These are phyloP conservation scores for Calocera cornea DNA, from an alignment of 768 basidiomycete genomes.

Conservation along the genomic window DNA sequence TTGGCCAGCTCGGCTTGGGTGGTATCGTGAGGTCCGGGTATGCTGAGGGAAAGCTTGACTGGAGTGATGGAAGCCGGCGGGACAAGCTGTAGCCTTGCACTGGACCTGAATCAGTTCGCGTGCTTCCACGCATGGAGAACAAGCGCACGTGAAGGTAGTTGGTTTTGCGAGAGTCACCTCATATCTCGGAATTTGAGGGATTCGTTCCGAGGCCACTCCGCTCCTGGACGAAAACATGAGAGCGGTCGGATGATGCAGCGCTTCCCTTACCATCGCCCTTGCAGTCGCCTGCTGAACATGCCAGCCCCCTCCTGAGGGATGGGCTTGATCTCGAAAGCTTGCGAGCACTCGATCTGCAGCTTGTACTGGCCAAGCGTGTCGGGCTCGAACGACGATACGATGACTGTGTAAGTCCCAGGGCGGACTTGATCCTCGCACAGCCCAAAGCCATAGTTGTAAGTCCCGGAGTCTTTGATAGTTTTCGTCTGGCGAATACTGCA, in stretches of 20 bases:
- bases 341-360: constrained; percentile 48
- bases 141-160: background rate
- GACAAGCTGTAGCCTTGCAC: background rate
- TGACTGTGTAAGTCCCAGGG: constrained; percentile 71
- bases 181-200: background rate
- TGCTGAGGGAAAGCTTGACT: background rate
- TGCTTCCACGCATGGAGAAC: no score
- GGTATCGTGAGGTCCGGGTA: background rate
- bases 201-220: background rate
- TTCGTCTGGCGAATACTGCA: constrained; percentile 44
- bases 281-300: constrained; percentile 59
- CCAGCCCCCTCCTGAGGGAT: constrained; percentile 84
- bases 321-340: constrained; percentile 43
- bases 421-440: background rate
- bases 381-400: constrained; percentile 78
- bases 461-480: constrained; percentile 56
- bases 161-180: background rate
- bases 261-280: constrained; percentile 56
- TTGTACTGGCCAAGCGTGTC: constrained; percentile 50
- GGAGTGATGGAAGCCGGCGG: background rate
- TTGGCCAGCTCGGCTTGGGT: background rate
- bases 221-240: background rate
- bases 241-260: no score
- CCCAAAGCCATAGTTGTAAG: constrained; percentile 65
- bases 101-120: background rate